Conservation (phyloP, 2,329 filamentous ascomycete species). For the Lasiodiplodia sp. region DNA sequence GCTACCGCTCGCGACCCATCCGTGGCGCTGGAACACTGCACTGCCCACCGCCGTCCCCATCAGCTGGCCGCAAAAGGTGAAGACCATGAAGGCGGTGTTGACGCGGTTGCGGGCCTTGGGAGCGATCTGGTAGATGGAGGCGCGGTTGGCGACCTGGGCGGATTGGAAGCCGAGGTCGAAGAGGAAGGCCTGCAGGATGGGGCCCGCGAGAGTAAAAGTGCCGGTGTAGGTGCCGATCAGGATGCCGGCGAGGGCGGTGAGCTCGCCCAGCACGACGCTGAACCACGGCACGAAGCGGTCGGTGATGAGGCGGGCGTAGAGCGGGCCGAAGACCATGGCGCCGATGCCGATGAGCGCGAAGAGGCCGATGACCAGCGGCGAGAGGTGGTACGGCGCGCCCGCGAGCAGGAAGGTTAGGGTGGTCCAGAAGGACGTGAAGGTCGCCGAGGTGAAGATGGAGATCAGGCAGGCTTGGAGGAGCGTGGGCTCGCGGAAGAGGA, state of each 20-base stretch:
- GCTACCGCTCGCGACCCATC: slow-evolving; percentile 54
- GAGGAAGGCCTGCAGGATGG: slow-evolving; percentile 73
- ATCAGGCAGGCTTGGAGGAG: slow-evolving; percentile 75
- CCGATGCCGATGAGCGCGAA: slow-evolving; percentile 80
- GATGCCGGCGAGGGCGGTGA: slow-evolving; percentile 67
- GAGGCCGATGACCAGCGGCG: slow-evolving; percentile 73
- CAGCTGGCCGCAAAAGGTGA: slow-evolving; percentile 76
- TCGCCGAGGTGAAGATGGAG: slow-evolving; percentile 66
- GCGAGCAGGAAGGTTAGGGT: slow-evolving; percentile 82
- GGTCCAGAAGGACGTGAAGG: slow-evolving; percentile 75
- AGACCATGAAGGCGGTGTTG: slow-evolving; percentile 84
- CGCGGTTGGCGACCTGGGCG: slow-evolving; percentile 75
- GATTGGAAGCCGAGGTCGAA: slow-evolving; percentile 78
- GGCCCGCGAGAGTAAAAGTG: slow-evolving; percentile 70
- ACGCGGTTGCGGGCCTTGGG: slow-evolving; percentile 76
- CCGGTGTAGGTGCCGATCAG: slow-evolving; percentile 74
- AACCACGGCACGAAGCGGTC: slow-evolving; percentile 74
- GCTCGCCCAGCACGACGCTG: slow-evolving; percentile 69
- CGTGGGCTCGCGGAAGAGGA: slow-evolving; percentile 71
- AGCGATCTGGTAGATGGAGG: slow-evolving; percentile 70
- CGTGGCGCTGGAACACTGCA: slow-evolving; percentile 35
- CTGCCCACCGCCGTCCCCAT: slow-evolving; percentile 67
- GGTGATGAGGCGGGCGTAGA: slow-evolving; percentile 74
- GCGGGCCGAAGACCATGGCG: slow-evolving; percentile 70
- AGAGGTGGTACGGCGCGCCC: slow-evolving; percentile 72